Evolutionary conservation across 164 flowering plant species (phyloP).

Genomic region (Aristolochia californica): DNA sequence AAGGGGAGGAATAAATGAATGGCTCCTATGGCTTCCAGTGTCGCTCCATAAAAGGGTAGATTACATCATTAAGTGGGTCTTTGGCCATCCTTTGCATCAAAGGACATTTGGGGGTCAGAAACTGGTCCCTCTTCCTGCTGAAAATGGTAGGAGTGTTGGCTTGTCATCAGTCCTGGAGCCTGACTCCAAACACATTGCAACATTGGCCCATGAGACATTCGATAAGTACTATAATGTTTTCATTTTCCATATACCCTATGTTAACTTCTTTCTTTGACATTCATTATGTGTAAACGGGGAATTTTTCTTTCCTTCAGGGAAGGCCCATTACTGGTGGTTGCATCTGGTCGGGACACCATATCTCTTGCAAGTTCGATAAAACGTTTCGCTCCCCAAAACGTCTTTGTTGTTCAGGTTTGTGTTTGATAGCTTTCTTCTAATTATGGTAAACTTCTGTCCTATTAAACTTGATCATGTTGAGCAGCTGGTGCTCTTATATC

Average conservation of each 20-base stretch:
- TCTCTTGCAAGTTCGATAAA: conserved; percentile 71
- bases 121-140: conserved; percentile 21
- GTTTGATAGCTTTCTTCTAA: background rate
- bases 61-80: conserved; percentile 39
- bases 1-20: conserved; percentile 74
- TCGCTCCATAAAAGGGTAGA: conserved; percentile 53
- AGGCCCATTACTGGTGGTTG: conserved; percentile 87
- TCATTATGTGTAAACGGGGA: background rate
- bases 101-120: conserved; percentile 20
- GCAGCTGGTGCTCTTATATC: too few relatives aligned
- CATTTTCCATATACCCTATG: background rate
- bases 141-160: conserved; percentile 37
- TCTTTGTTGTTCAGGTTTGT: conserved; percentile 85
- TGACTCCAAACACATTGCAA: conserved; percentile 61
- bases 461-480: background rate
- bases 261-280: background rate
- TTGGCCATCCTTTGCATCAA: conserved; percentile 28
- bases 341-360: conserved; percentile 89
- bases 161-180: conserved; percentile 64
- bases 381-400: conserved; percentile 66
- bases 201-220: conserved; percentile 61
- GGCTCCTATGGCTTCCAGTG: conserved; percentile 89
- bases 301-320: conserved; percentile 37
- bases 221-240: conserved; percentile 46
- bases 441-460: background rate